A percentile compares a stretch with the other conserved stretches of the same genome.
Evolutionary conservation across 768 basidiomycete genomes (phyloP).

Genomic region (Naematelia encephala): DNA sequence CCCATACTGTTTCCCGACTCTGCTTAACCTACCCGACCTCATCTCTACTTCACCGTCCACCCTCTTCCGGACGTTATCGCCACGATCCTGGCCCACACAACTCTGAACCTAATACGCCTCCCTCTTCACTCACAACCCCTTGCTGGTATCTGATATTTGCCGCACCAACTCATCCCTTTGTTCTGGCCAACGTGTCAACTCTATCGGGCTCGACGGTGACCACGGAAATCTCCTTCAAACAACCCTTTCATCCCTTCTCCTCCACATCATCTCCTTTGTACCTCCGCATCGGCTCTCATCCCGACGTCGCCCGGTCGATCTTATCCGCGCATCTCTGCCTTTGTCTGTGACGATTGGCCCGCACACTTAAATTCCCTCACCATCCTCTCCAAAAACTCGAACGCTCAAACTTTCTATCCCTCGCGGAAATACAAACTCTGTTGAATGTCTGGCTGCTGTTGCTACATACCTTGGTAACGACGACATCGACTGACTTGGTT

Average conservation of each 20-base stretch:
- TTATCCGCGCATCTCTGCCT: neutral
- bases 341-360: neutral
- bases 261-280: neutral
- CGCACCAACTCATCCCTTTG: neutral
- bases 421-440: neutral
- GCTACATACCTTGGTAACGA: neutral
- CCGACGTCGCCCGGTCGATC: neutral
- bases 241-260: neutral
- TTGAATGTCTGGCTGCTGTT: too few species aligned
- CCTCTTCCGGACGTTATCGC: conserved; percentile 1
- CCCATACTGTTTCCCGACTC: neutral
- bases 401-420: too few species aligned
- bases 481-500: neutral
- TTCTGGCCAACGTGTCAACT: neutral
- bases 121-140: neutral
- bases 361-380: neutral
- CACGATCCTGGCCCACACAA: neutral
- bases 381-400: neutral
- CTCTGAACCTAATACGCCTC: neutral
- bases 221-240: neutral
- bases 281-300: neutral
- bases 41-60: neutral
- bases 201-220: neutral
- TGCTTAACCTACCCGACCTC: neutral
- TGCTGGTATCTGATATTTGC: neutral